Conservation (phyloP, 208 protist species). For the Leishmania lainsoni region DNA sequence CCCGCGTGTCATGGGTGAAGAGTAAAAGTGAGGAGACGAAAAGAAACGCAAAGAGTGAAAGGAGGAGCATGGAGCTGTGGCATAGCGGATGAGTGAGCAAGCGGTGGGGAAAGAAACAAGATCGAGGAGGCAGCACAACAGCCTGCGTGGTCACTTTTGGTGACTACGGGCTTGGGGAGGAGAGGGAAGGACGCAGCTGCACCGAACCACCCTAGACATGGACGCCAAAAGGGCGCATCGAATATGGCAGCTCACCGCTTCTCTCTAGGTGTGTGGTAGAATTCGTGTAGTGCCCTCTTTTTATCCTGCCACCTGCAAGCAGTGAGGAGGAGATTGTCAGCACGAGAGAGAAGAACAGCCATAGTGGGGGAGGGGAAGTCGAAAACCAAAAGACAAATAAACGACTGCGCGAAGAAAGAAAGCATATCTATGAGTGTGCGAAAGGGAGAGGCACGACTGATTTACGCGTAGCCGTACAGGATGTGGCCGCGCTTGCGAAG, state of each 20-base stretch:
- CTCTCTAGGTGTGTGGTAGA: not conserved
- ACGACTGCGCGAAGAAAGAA: not conserved
- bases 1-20: not conserved
- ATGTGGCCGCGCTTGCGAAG: conserved; percentile 89
- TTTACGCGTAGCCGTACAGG: conserved; percentile 87
- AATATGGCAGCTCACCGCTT: not conserved
- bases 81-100: not conserved
- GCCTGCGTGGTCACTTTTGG: not conserved
- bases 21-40: not conserved
- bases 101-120: not conserved
- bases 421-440: not conserved
- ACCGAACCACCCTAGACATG: not conserved
- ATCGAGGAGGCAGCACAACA: not conserved
- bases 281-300: not conserved
- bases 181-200: not conserved
- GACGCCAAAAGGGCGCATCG: not conserved
- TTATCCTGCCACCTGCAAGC: not conserved
- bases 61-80: not conserved
- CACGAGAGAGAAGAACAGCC: not conserved
- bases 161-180: not conserved
- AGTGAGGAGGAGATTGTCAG: not conserved
- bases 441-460: not conserved
- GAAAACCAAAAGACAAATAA: not conserved
- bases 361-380: not conserved
- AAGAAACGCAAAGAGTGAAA: not conserved